Conservation (phyloP, 345 rosid species). For the Syzygium oleosum region DNA sequence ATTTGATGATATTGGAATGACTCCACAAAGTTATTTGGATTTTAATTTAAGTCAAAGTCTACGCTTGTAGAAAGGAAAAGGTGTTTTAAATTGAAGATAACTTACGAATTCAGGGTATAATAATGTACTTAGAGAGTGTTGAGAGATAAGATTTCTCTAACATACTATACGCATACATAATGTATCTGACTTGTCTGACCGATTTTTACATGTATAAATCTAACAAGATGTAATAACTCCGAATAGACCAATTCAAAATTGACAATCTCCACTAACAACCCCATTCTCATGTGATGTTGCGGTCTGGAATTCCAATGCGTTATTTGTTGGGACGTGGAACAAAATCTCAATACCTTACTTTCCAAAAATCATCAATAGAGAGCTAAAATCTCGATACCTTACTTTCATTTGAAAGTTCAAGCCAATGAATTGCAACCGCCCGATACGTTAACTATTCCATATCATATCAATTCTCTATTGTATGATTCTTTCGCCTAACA, state of each 20-base stretch:
- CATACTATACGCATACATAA: background rate
- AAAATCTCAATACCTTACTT: background rate
- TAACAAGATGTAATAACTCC: background rate
- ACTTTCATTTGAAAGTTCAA: background rate
- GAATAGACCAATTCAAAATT: background rate
- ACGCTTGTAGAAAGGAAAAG: too few species aligned
- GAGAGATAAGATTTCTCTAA: background rate
- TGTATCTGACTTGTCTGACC: background rate
- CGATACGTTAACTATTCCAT: accelerated
- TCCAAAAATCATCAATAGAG: background rate
- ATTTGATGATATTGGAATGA: too few species aligned
- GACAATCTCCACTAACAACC: background rate
- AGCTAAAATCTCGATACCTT: background rate
- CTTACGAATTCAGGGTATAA: too few species aligned
- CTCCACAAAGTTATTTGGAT: too few species aligned
- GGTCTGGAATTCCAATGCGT: background rate
- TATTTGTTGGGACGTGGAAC: background rate
- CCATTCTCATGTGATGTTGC: background rate
- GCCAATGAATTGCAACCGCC: background rate
- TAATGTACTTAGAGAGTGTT: too few species aligned
- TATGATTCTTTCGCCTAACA: background rate
- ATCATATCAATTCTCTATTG: background rate
- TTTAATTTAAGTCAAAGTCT: too few species aligned
- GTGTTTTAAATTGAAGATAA: too few species aligned
- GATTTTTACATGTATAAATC: background rate